Evolutionary conservation across 129 eudicot species (phyloP).

Genomic region (Silybum marianum): DNA sequence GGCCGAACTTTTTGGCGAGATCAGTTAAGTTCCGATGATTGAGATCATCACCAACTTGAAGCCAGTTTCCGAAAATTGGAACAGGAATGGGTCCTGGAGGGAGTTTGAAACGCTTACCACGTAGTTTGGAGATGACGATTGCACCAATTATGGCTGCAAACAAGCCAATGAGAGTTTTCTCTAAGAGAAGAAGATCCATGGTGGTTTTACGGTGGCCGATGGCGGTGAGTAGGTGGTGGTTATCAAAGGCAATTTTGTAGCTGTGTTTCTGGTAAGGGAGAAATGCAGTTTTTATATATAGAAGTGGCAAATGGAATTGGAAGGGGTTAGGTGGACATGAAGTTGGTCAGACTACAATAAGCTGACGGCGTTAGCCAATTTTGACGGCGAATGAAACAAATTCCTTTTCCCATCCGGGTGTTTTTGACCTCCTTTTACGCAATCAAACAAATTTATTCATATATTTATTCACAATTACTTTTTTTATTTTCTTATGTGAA

Average conservation of each 20-base stretch:
- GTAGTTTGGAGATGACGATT: constrained; percentile 60
- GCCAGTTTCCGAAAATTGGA: constrained; percentile 93
- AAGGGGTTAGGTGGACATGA: constrained; percentile 25
- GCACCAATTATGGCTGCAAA: constrained; percentile 60
- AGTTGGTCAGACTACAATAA: constrained; percentile 21
- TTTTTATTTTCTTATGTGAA: too few relatives aligned
- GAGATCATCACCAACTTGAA: constrained; percentile 87
- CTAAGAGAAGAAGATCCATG: constrained; percentile 78
- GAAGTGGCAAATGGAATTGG: neutral
- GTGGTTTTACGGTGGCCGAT: constrained; percentile 13
- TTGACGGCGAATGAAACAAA: constrained; percentile 26
- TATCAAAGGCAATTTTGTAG: neutral
- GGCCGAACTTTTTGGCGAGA: constrained; percentile 63
- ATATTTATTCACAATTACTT: too few relatives aligned
- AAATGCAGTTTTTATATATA: constrained; percentile 11
- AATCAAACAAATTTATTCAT: too few relatives aligned
- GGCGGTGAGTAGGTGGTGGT: neutral
- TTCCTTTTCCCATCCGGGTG: neutral
- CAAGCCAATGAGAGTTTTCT: constrained; percentile 61
- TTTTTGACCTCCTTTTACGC: neutral
- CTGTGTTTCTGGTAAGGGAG: neutral
- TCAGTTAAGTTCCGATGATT: constrained; percentile 74
- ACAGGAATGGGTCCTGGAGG: constrained; percentile 90
- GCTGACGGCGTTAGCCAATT: constrained; percentile 26
- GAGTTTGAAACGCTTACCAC: constrained; percentile 62